Evolutionary conservation across 192 early-diverging fungal genomes (phyloP).

Genomic region (Pilobolus umbonatus): DNA sequence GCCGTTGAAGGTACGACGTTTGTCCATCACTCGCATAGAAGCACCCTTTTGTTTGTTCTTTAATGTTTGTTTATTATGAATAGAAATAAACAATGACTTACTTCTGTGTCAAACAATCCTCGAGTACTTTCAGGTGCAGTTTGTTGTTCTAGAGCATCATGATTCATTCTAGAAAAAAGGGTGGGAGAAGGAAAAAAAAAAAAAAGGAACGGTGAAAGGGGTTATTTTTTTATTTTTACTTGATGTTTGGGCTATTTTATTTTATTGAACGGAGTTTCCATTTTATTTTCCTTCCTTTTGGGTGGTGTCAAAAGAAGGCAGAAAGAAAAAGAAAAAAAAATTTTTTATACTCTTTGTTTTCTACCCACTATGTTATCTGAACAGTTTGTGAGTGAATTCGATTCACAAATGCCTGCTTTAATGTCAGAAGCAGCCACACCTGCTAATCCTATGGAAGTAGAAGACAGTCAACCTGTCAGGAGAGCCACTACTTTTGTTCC

Average conservation of each 20-base stretch:
- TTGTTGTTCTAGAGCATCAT: constrained; percentile 30
- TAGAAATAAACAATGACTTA: too few relatives aligned
- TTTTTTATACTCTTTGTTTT: too few relatives aligned
- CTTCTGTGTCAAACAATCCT: constrained; percentile 32
- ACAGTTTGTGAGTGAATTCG: constrained; percentile 8
- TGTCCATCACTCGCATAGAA: background rate
- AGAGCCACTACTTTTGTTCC: constrained; percentile 17
- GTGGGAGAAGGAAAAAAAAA: too few relatives aligned
- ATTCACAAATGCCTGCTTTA: constrained; percentile 17
- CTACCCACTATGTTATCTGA: too few relatives aligned
- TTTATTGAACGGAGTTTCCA: too few relatives aligned
- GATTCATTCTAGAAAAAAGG: constrained; percentile 11
- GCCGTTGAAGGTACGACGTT: background rate
- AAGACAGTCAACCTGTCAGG: constrained; percentile 8
- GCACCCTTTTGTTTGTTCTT: background rate
- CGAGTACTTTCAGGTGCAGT: constrained; percentile 40
- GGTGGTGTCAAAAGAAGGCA: too few relatives aligned
- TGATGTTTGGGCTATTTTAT: too few relatives aligned
- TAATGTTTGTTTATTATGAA: background rate
- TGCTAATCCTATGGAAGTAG: constrained; percentile 19
- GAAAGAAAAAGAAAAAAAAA: too few relatives aligned
- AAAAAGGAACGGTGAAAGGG: too few relatives aligned
- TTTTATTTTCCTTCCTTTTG: too few relatives aligned
- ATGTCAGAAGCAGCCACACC: constrained; percentile 13
- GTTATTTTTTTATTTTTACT: too few relatives aligned